These are phyloP conservation scores for Metschnikowia reukaufii DNA, from an alignment of 805 yeast species.

Conservation along the genomic window DNA sequence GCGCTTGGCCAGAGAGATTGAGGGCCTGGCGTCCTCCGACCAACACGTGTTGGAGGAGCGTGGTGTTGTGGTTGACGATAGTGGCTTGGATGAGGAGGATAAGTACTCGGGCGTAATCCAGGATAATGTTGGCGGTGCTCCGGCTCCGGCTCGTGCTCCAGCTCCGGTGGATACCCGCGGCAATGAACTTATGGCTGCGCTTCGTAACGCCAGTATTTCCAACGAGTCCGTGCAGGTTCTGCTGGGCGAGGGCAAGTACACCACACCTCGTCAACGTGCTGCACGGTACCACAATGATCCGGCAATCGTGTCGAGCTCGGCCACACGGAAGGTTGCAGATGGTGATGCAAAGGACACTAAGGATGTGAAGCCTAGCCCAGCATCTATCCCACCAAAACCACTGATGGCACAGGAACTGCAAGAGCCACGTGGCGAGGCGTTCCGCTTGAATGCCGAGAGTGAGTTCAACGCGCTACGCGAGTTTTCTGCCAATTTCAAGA, in stretches of 20 bases:
- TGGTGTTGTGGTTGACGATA: constrained; percentile 72
- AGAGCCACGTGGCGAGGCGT: constrained; percentile 33
- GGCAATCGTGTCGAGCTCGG: constrained; percentile 60
- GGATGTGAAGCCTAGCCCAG: constrained; percentile 16
- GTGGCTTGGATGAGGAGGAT: constrained; percentile 93
- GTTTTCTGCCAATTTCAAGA: constrained; percentile 79
- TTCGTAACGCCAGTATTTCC: constrained; percentile 32
- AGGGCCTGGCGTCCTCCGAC: constrained; percentile 61
- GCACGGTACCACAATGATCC: constrained; percentile 60
- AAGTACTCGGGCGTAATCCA: constrained; percentile 77
- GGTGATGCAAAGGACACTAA: neutral
- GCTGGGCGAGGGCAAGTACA: constrained; percentile 39
- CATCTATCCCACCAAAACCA: constrained; percentile 15
- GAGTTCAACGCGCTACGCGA: constrained; percentile 71
- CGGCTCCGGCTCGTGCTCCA: too few species aligned
- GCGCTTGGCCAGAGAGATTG: constrained; percentile 79
- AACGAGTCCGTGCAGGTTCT: constrained; percentile 17
- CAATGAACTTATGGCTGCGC: constrained; percentile 49
- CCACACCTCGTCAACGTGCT: constrained; percentile 57
- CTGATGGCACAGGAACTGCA: constrained; percentile 7
- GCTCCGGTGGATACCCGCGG: constrained; percentile 53
- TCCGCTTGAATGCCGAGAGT: constrained; percentile 51
- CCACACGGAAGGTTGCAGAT: constrained; percentile 25
- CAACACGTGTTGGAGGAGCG: constrained; percentile 91
- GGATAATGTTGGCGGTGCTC: constrained; percentile 1